Evolutionary conservation across 192 early-diverging fungal species (phyloP).

Genomic region (Coemansia sp.): DNA sequence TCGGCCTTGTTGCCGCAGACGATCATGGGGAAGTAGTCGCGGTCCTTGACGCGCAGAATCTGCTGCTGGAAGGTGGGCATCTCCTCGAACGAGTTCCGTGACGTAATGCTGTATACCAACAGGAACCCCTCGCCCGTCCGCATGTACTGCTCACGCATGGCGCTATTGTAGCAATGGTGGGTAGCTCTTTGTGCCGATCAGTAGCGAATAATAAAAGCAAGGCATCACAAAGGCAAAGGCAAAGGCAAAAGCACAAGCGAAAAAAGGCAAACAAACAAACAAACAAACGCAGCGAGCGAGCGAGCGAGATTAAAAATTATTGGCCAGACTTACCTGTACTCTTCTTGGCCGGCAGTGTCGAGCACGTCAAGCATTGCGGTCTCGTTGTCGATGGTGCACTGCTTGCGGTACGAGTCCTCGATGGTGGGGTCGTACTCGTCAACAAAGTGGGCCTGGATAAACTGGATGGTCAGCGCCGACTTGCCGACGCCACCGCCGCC

Average conservation of each 20-base stretch:
- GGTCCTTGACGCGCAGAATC: conserved; percentile 94
- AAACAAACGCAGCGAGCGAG: conserved; percentile 5
- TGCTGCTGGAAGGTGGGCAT: conserved; percentile 89
- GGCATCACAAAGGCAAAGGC: background rate
- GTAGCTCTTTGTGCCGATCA: background rate
- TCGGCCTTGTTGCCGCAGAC: conserved; percentile 95
- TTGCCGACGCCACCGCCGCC: conserved; percentile 84
- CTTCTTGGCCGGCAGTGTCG: conserved; percentile 95
- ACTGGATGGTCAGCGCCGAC: conserved; percentile 80
- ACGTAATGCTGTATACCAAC: conserved; percentile 90
- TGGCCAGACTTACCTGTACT: conserved; percentile 61
- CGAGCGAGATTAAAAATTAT: conserved; percentile 3
- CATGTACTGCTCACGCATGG: conserved; percentile 96
- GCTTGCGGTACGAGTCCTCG: conserved; percentile 98
- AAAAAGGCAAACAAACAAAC: conserved; percentile 1
- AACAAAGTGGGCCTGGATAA: conserved; percentile 79
- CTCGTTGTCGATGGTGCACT: conserved; percentile 88
- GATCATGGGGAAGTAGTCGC: conserved; percentile 85
- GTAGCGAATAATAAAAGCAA: background rate
- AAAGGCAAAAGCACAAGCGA: background rate
- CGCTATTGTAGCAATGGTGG: conserved; percentile 37
- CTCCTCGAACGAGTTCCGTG: conserved; percentile 88
- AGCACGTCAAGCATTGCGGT: conserved; percentile 88
- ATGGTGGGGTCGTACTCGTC: conserved; percentile 97
- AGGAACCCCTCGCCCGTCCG: conserved; percentile 94